These are phyloP conservation scores for Pterocarpus macrocarpus DNA, from an alignment of 306 rosid species.

Conservation along the genomic window DNA sequence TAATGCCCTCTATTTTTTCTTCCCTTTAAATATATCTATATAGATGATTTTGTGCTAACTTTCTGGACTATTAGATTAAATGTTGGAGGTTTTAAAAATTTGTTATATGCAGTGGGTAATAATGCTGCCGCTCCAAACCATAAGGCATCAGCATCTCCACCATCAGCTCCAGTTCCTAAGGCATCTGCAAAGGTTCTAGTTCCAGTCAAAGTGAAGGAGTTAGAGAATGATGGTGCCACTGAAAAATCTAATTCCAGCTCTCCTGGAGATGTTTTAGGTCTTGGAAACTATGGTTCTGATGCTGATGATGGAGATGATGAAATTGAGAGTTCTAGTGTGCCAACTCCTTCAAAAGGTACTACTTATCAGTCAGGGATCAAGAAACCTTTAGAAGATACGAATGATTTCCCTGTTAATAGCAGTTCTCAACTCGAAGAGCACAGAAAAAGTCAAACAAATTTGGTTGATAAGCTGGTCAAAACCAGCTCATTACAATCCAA, in stretches of 20 bases:
- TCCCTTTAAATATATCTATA: slow-evolving; percentile 23
- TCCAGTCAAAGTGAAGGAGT: slow-evolving; percentile 67
- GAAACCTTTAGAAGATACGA: slow-evolving; percentile 46
- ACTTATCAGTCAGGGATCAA: slow-evolving; percentile 49
- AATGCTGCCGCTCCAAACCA: slow-evolving; percentile 59
- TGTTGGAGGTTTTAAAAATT: slow-evolving; percentile 24
- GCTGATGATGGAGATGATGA: slow-evolving; percentile 73
- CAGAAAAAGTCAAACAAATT: slow-evolving; percentile 45
- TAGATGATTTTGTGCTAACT: slow-evolving; percentile 4
- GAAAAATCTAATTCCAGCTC: slow-evolving; percentile 72
- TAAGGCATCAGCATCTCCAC: slow-evolving; percentile 56
- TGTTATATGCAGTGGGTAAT: slow-evolving; percentile 60
- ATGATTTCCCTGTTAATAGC: slow-evolving; percentile 52
- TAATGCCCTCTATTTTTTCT: slow-evolving; percentile 25
- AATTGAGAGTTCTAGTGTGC: slow-evolving; percentile 62
- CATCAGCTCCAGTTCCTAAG: slow-evolving; percentile 60
- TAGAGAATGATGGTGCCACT: slow-evolving; percentile 56
- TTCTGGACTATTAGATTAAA: slow-evolving; percentile 9
- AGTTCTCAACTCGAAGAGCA: slow-evolving; percentile 55
- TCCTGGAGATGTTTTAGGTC: slow-evolving; percentile 94
- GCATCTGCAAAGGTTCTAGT: slow-evolving; percentile 77
- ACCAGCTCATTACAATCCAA: slow-evolving; percentile 52
- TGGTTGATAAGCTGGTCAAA: slow-evolving; percentile 52
- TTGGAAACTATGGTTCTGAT: slow-evolving; percentile 95
- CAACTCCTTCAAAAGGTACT: slow-evolving; percentile 54